Conservation (phyloP, 2,329 filamentous ascomycete species). For the Sclerotinia spermophila region DNA sequence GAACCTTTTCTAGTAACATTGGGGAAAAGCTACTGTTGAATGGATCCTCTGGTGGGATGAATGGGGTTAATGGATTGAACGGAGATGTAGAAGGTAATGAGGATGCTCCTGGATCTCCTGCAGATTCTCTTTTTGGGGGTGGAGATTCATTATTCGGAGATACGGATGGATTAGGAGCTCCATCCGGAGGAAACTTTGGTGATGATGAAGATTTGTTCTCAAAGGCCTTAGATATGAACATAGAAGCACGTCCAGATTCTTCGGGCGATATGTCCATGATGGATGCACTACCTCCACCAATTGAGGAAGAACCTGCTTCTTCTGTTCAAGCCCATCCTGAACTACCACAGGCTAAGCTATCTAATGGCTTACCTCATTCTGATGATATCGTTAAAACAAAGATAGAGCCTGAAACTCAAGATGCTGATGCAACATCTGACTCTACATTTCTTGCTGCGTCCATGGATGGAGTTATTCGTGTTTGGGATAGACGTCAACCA, state of each 20-base stretch:
- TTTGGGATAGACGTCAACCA: slow-evolving; percentile 83
- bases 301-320: slow-evolving; percentile 22
- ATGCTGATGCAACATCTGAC: slow-evolving; percentile 60
- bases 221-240: slow-evolving; percentile 58
- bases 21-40: slow-evolving; percentile 53
- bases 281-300: slow-evolving; percentile 19
- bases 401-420: slow-evolving; percentile 42
- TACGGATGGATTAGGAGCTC: slow-evolving; percentile 52
- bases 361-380: slow-evolving; percentile 22
- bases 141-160: slow-evolving; percentile 91
- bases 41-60: slow-evolving; percentile 44
- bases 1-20: slow-evolving; percentile 77
- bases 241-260: slow-evolving; percentile 29
- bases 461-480: slow-evolving; percentile 81
- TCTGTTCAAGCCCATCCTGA: slow-evolving; percentile 13
- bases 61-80: slow-evolving; percentile 39
- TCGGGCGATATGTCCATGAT: slow-evolving; percentile 33
- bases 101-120: slow-evolving; percentile 61
- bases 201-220: slow-evolving; percentile 85
- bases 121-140: slow-evolving; percentile 71
- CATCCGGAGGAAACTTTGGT: slow-evolving; percentile 60
- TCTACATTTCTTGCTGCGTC: slow-evolving; percentile 85
- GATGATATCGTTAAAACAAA: slow-evolving; percentile 23
- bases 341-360: slow-evolving; percentile 19
- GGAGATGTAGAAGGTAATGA: slow-evolving; percentile 45